Evolutionary conservation across 108 stramenopile species (phyloP).

Genomic region (Skeletonema grethae): DNA sequence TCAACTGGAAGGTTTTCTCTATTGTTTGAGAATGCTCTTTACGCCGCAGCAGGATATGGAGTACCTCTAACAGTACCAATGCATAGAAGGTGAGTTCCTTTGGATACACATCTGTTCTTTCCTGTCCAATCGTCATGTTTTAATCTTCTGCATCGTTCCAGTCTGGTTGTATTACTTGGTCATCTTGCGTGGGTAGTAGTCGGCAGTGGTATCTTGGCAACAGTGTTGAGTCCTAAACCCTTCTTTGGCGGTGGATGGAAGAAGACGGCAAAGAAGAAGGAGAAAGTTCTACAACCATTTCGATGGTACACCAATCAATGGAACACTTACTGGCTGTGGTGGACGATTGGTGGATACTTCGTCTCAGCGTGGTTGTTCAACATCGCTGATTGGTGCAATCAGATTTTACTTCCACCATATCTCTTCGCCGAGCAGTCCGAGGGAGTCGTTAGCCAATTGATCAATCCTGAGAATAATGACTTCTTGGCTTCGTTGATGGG

Average conservation of each 20-base stretch:
- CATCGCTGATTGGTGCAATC: constrained; percentile 86
- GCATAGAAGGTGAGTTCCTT: constrained; percentile 55
- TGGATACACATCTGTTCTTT: background rate
- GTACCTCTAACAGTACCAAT: constrained; percentile 79
- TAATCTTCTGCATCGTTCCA: background rate
- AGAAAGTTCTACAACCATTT: constrained; percentile 30
- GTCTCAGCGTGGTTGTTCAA: constrained; percentile 90
- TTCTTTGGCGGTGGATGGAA: constrained; percentile 66
- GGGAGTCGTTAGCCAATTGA: constrained; percentile 81
- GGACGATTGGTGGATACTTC: constrained; percentile 93
- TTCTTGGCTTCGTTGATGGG: constrained; percentile 80
- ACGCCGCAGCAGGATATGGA: constrained; percentile 61
- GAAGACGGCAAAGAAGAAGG: background rate
- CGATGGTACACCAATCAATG: constrained; percentile 60
- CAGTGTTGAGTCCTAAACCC: constrained; percentile 68
- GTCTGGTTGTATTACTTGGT: constrained; percentile 82
- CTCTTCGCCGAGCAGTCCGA: constrained; percentile 70
- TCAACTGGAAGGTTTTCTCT: constrained; percentile 73
- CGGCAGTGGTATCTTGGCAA: constrained; percentile 66
- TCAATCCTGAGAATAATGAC: constrained; percentile 92
- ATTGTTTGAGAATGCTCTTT: constrained; percentile 78
- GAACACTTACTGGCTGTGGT: constrained; percentile 89
- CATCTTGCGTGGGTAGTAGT: constrained; percentile 84
- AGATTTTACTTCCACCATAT: constrained; percentile 75
- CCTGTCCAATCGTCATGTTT: background rate